These are phyloP conservation scores for Gynandropsis gynandra DNA, from an alignment of 345 rosid species.

Conservation along the genomic window DNA sequence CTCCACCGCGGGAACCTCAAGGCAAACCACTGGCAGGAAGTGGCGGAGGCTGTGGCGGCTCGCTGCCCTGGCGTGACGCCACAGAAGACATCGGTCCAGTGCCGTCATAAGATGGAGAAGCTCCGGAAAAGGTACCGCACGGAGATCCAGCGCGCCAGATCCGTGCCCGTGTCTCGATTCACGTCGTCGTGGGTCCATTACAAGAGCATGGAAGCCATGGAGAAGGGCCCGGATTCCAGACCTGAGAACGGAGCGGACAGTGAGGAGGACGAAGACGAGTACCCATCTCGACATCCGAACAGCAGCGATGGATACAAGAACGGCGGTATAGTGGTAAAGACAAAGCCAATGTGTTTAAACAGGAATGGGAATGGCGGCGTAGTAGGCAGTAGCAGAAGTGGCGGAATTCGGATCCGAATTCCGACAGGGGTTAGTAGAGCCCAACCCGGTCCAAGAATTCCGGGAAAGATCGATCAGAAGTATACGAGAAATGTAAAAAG, in stretches of 20 bases:
- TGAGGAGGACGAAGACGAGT: slow-evolving; percentile 35
- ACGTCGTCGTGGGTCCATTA: slow-evolving; percentile 87
- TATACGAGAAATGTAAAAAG: slow-evolving; percentile 18
- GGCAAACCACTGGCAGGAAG: slow-evolving; percentile 94
- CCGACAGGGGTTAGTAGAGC: slow-evolving; percentile 84
- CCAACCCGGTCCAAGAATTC: slow-evolving; percentile 45
- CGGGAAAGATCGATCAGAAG: slow-evolving; percentile 43
- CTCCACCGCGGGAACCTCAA: slow-evolving; percentile 90
- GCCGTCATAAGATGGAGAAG: slow-evolving; percentile 99
- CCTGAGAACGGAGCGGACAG: slow-evolving; percentile 30
- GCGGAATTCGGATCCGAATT: slow-evolving; percentile 57
- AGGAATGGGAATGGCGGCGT: slow-evolving; percentile 34
- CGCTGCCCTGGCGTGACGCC: slow-evolving; percentile 59
- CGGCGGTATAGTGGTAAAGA: slow-evolving; percentile 37
- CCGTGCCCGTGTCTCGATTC: slow-evolving; percentile 70
- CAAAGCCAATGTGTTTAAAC: slow-evolving; percentile 53
- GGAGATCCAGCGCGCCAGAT: slow-evolving; percentile 84
- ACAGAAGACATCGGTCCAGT: slow-evolving; percentile 79
- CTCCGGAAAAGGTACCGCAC: slow-evolving; percentile 79
- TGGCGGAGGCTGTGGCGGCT: slow-evolving; percentile 54
- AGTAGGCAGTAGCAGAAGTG: slow-evolving; percentile 23
- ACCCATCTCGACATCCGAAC: slow-evolving; percentile 34
- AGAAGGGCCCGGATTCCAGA: slow-evolving; percentile 50
- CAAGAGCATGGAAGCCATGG: slow-evolving; percentile 84
- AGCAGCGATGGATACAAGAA: slow-evolving; percentile 35